Percentiles rank a stretch among this genome's conserved stretches.
These are phyloP conservation scores for Cyberlindnera japonica DNA, from an alignment of 805 yeast genomes.

Conservation along the genomic window DNA sequence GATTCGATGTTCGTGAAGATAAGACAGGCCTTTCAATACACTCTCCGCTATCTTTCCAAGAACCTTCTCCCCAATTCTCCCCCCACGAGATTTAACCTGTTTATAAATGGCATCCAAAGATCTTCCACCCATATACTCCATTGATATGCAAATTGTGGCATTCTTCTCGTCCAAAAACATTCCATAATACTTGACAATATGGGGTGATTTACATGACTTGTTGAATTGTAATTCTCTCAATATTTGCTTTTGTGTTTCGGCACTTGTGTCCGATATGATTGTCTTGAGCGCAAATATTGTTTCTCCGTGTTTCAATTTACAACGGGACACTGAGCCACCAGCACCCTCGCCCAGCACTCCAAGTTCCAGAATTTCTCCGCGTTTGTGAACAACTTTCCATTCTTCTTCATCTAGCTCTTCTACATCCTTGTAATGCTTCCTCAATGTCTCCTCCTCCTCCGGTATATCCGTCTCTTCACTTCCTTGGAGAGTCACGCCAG, in stretches of 20 bases:
- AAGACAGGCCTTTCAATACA: conserved; percentile 79
- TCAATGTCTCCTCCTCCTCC: background rate
- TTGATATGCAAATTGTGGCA: conserved; percentile 85
- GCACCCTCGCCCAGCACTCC: conserved; percentile 88
- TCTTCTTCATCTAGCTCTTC: conserved; percentile 64
- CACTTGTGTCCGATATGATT: conserved; percentile 51
- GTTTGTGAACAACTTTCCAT: conserved; percentile 63
- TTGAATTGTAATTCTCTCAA: conserved; percentile 88
- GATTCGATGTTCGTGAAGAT: conserved; percentile 80
- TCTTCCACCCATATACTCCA: conserved; percentile 96
- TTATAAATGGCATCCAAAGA: conserved; percentile 90
- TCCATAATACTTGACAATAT: conserved; percentile 90
- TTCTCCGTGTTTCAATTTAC: conserved; percentile 54
- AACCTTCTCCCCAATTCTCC: conserved; percentile 89
- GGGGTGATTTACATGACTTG: conserved; percentile 73
- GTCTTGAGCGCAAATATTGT: conserved; percentile 78
- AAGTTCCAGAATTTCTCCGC: conserved; percentile 61
- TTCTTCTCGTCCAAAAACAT: conserved; percentile 75
- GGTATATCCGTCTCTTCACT: background rate
- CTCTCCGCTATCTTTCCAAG: conserved; percentile 87
- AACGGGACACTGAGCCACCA: conserved; percentile 86
- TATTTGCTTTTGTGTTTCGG: conserved; percentile 85
- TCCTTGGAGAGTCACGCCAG: background rate
- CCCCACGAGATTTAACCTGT: conserved; percentile 66
- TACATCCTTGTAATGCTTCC: conserved; percentile 34